Evolutionary conservation across 23 red algal genomes (phyloP).

Genomic region (Gracilariopsis chorda): DNA sequence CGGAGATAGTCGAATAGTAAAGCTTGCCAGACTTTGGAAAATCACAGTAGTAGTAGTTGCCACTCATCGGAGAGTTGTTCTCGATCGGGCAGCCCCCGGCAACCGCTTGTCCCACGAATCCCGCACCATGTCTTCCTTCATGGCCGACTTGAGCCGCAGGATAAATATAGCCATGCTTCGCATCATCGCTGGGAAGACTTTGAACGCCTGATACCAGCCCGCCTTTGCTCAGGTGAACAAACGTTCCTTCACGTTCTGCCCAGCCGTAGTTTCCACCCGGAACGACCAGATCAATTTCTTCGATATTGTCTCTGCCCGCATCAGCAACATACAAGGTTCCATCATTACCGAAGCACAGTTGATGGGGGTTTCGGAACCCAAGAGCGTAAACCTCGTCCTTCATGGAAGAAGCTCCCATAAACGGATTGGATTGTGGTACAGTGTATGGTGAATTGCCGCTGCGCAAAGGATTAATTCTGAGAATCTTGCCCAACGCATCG

Average conservation of each 20-base stretch:
- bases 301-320: slow-evolving; percentile 50
- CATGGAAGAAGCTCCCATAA: neutral
- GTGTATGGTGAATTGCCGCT: neutral
- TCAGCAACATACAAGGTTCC: slow-evolving; percentile 51
- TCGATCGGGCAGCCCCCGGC: slow-evolving; percentile 57
- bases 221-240: slow-evolving; percentile 18
- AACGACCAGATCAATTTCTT: slow-evolving; percentile 42
- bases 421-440: slow-evolving; percentile 31
- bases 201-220: slow-evolving; percentile 22
- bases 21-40: slow-evolving; percentile 46
- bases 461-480: slow-evolving; percentile 41
- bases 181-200: slow-evolving; percentile 8
- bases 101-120: slow-evolving; percentile 52
- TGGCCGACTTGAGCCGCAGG: slow-evolving; percentile 48
- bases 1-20: slow-evolving; percentile 15
- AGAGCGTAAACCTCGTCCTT: slow-evolving; percentile 24
- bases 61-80: slow-evolving; percentile 41
- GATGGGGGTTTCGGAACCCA: slow-evolving; percentile 54
- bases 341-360: slow-evolving; percentile 22
- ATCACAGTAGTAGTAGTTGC: slow-evolving; percentile 46
- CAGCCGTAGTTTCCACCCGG: slow-evolving; percentile 36
- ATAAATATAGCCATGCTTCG: neutral
- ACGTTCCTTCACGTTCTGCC: slow-evolving; percentile 43
- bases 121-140: neutral
- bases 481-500: slow-evolving; percentile 55